Base-by-base conservation (phyloP, 208 protist genomes). In the Novymonas esmeraldas region DNA sequence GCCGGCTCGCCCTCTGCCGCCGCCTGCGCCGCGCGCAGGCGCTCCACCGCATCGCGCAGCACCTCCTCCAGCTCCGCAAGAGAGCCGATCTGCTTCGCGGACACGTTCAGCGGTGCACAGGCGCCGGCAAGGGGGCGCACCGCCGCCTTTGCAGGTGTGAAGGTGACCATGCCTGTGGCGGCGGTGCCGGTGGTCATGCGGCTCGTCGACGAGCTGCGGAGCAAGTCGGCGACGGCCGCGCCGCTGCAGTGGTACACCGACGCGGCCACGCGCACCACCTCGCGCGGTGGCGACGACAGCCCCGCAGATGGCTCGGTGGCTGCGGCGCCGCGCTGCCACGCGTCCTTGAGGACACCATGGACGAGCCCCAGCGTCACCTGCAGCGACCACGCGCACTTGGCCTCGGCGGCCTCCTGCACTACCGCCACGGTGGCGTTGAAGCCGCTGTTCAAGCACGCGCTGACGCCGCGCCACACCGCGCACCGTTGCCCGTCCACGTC, bases 231-330 rank as follows among this genome's bases (percentile, higher is more conserved):
- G 3, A 79, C 60, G 6, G 39, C 48, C 6, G 39, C 46, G 22
- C 52, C 66, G 36, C 73, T 67, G 3, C 64, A 28, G 61, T 73
- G 65, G 56, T 70, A 79, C 33, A 70, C 60, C 0, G 55, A 69
- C 28, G 68, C 55, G n/a, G 54, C 39, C 38, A 71, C 68, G 10
- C 73, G 73, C 61, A 64, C 16, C 48, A 73, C 66, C 56, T 26
- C 57, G 20, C 33, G 50, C 34, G 48, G 20, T 3, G 57, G 18
- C 6, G 49, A 2, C 9, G 48, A 42, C 28, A 6, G 26, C 42
- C 1, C 42, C 11, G 13, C 28, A 29, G 5, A 13, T 28, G 20
- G 24, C 3, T 10, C 6, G 24, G 26, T 14, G 22, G 16, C 22
- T 9, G 24, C 10, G n/a, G 16, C 13, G 26, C 44, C 13, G 36